A percentile compares a stretch with the other conserved stretches of the same genome.
Evolutionary conservation across 768 basidiomycete species (phyloP).

Genomic region (Solioccasus polychromus): DNA sequence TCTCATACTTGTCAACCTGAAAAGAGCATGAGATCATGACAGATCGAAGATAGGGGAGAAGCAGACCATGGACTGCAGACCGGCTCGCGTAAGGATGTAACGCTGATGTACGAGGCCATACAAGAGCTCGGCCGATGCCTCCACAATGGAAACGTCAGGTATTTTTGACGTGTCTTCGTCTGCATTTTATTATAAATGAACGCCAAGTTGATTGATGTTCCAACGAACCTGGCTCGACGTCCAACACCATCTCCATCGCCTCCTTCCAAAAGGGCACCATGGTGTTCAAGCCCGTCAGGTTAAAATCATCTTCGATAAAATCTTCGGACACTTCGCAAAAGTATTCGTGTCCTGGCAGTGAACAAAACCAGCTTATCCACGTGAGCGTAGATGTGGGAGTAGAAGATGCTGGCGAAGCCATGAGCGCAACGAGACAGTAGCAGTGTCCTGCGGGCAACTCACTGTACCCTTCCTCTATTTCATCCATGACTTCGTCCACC

Average conservation of each 20-base stretch:
- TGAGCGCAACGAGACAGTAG: conserved; percentile 16
- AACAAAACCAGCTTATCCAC: conserved; percentile 97
- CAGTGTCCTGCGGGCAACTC: conserved; percentile 35
- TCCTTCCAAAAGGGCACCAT: conserved; percentile 99
- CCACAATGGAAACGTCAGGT: conserved; percentile 97
- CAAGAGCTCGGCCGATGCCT: conserved; percentile 94
- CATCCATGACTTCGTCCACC: conserved; percentile 80
- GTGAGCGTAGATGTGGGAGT: conserved; percentile 90
- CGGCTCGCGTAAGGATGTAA: conserved; percentile 92
- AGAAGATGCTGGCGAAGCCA: conserved; percentile 61
- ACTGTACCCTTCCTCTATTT: conserved; percentile 71
- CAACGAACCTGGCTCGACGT: conserved; percentile 89
- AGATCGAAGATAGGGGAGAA: conserved; percentile 12
- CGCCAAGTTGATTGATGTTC: conserved; percentile 10
- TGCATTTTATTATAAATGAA: conserved; percentile 26
- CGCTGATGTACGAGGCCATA: conserved; percentile 98
- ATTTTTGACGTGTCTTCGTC: conserved; percentile 95
- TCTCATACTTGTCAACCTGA: conserved; percentile 95
- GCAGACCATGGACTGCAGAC: conserved; percentile 89
- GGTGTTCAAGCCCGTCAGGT: conserved; percentile 90
- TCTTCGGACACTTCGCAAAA: conserved; percentile 98
- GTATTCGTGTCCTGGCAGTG: conserved; percentile 93
- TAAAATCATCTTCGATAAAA: conserved; percentile 99
- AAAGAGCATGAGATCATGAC: conserved; percentile 13
- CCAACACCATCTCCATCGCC: conserved; percentile 99